These are phyloP conservation scores for Silybum marianum DNA, from an alignment of 129 eudicot species.

Conservation along the genomic window DNA sequence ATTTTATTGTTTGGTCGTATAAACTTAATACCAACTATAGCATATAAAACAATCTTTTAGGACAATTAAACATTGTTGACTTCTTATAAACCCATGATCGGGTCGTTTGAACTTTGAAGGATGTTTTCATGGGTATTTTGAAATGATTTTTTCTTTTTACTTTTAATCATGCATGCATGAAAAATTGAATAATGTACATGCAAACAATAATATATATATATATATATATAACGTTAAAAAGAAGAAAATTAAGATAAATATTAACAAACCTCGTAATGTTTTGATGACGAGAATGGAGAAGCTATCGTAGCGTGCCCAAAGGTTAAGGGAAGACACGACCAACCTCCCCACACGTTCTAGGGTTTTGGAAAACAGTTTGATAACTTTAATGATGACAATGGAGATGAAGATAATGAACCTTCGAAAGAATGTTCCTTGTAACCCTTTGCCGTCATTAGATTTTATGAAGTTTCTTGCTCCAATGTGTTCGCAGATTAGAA, in stretches of 20 bases:
- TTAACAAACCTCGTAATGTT: conserved; percentile 7
- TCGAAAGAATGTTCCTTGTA: conserved; percentile 11
- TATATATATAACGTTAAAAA: neutral
- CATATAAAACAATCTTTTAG: neutral
- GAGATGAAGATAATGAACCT: conserved; percentile 23
- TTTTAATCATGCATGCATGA: neutral
- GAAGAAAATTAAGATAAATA: neutral
- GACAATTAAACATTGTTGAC: too few species aligned
- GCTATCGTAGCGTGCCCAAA: conserved; percentile 26
- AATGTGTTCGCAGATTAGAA: conserved; percentile 17
- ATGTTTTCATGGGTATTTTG: too few species aligned
- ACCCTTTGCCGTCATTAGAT: conserved; percentile 8
- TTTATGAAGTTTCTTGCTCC: conserved; percentile 26
- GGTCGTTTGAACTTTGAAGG: too few species aligned
- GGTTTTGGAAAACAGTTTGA: neutral
- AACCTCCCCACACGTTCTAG: neutral
- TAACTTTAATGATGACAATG: neutral
- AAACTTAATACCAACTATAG: neutral
- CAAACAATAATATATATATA: neutral
- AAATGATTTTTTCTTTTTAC: neutral
- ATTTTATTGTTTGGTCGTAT: neutral
- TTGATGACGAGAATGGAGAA: conserved; percentile 17
- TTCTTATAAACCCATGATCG: too few species aligned
- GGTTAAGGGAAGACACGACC: conserved; percentile 24
- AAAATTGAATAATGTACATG: neutral